A percentile compares a stretch with the other conserved stretches of the same genome.
Conservation (phyloP, 169 alveolate genomes). For the Eimeria sp. region DNA sequence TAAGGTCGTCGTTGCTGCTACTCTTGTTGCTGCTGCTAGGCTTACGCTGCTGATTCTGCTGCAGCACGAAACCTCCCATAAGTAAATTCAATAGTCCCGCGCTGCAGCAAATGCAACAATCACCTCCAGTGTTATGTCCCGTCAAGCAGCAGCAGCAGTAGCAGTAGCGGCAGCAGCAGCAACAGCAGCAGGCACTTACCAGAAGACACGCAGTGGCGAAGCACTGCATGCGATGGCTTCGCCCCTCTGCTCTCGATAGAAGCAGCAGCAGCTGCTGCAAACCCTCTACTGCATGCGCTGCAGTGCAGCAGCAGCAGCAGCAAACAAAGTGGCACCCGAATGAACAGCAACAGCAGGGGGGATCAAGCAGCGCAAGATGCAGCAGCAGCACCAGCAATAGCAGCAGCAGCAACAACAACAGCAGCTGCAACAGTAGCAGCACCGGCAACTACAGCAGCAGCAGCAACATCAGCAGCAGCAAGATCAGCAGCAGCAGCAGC, state of each 20-base stretch:
- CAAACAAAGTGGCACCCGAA: neutral
- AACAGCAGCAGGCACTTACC: neutral
- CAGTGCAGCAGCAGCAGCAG: constrained; percentile 32
- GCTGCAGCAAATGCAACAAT: neutral
- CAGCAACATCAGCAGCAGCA: neutral
- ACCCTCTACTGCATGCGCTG: neutral
- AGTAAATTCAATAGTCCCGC: neutral
- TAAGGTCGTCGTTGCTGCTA: neutral
- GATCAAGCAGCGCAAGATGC: neutral
- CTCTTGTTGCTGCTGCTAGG: constrained; percentile 6
- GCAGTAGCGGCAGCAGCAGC: constrained; percentile 8
- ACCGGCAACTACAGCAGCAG: neutral
- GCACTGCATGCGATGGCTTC: neutral
- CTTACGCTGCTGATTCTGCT: constrained; percentile 6
- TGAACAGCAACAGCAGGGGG: neutral
- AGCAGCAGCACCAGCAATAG: neutral
- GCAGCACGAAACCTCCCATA: constrained; percentile 26
- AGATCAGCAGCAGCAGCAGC: constrained; percentile 12
- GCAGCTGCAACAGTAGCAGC: neutral
- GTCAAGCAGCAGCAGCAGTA: neutral
- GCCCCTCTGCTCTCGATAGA: neutral
- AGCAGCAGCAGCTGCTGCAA: constrained; percentile 56
- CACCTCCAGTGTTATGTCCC: neutral
- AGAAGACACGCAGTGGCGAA: neutral
- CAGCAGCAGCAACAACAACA: constrained; percentile 21